Base-by-base conservation (phyloP, 108 stramenopile genomes). In the Aureococcus anophagefferens region DNA sequence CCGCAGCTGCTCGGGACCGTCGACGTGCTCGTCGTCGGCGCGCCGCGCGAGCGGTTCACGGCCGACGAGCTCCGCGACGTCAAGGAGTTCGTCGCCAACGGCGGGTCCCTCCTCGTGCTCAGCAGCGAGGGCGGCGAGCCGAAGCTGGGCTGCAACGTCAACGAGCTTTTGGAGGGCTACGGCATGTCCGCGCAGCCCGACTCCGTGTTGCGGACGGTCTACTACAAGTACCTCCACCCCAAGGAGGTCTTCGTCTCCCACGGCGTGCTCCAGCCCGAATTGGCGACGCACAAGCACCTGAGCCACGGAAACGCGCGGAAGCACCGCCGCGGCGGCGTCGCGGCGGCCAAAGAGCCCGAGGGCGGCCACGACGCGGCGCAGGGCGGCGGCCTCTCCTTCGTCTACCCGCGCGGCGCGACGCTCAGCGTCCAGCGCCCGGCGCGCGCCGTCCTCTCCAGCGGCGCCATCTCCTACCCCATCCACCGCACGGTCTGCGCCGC, bases 331-430 rank as follows among this genome's bases (percentile, higher is more conserved):
- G 51, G 25, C 7, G 21, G 25, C 7, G 21, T 16, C 21, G 40
- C 36, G 29, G 32, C 40, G 28, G 13, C 29, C 32, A 71, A 64
- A 16, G 45, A 71, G 35, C 5, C 34, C 62, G 59, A 65, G 70
- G 29, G n/a, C 63, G 46, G 51, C 5, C 7, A 11, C 37, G 11
- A 4, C 7, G 25, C 51, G 51, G 21, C 51, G 51, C 11, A 68
- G 35, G 64, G 62, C 63, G 74, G 64, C 59, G 83, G 84, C 0
- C 77, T 86, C 0, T 59, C 81, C 5, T 89, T 89, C 68, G 90
- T 90, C 17, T 89, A 88, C 72, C 90, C 91, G 7, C 85, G 87
- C 68, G 91, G 91, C 28, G 88, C 85, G 1, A 87, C 89, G 4
- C 75, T 92, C 63, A 83, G 68, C 62, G 88, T 89, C 9, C 78